phyloP scores from a whole-genome alignment of 805 yeast species.

The Yamadazyma endophytica region DNA sequence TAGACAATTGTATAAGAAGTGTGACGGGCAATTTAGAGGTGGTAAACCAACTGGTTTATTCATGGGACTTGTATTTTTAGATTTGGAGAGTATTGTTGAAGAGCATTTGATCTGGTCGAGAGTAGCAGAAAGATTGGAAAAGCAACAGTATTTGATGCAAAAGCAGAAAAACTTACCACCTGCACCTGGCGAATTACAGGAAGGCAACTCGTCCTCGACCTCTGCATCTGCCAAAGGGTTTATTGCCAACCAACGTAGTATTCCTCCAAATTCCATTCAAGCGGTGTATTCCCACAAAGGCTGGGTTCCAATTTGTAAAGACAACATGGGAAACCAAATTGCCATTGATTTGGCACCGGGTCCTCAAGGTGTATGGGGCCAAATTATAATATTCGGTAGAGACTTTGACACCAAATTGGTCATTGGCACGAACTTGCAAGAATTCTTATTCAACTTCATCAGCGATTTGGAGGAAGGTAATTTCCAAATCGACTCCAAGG shows the following conservation, averaged over 20 bases:
- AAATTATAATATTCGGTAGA: conserved; percentile 40
- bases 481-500: conserved; percentile 33
- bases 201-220: conserved; percentile 14
- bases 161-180: conserved; percentile 14
- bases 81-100: conserved; percentile 39
- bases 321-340: conserved; percentile 39
- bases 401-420: conserved; percentile 43
- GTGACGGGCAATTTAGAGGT: conserved; percentile 44
- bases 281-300: conserved; percentile 32
- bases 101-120: conserved; percentile 40
- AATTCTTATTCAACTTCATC: conserved; percentile 35
- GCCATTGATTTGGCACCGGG: conserved; percentile 42
- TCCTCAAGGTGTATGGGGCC: conserved; percentile 37
- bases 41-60: conserved; percentile 43
- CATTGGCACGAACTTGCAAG: conserved; percentile 34
- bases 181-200: conserved; percentile 4
- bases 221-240: conserved; percentile 20
- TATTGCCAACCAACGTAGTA: conserved; percentile 30
- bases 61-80: conserved; percentile 40
- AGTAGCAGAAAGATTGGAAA: conserved; percentile 38
- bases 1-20: conserved; percentile 42
- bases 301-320: conserved; percentile 41
- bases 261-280: conserved; percentile 36
- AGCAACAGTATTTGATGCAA: conserved; percentile 27
- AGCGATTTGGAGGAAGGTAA: conserved; percentile 40